Base-by-base conservation (phyloP, 352 stramenopile genomes). In the Thalassiosira mediterranea region DNA sequence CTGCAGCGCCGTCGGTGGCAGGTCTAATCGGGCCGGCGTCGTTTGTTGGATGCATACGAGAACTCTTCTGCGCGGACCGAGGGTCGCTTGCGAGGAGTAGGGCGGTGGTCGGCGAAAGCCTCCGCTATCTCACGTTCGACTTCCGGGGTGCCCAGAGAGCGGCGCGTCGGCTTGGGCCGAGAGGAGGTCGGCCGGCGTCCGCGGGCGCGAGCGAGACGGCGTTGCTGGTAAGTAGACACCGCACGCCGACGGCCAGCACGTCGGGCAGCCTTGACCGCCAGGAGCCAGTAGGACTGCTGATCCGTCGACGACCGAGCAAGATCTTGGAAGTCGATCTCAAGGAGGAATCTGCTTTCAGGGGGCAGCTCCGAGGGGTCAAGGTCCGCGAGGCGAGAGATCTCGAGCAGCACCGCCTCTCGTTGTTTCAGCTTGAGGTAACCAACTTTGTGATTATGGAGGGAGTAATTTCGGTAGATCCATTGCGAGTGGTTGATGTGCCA, bases 381-480 rank as follows among this genome's bases (percentile, higher is more conserved):
- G 0, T 58, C 0, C 1, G 29, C 1, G 4, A 59, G 51, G 7
- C n/a, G n/a, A 10, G 42, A 31, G 1, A 72, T 26, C 8, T 72
- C 37, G 4, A 0, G 5, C 4, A 47, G 25, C 0, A 60, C 17
- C n/a, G 5, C 21, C 11, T 31, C 25, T 1, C 28, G 5, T 10
- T 26, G 26, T 19, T 58, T 34, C 28, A 40, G 5, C 15, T n/a
- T 11, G 0, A 66, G 25, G 19, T 60, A 66, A 0, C 65, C 65
- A 3, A 10, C 5, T 26, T 11, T 5, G 1, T 10, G 15, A 4
- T 74, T 2, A 21, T 74, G 54, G 0, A 73, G 64, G 1, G 52
- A 52, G 0, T 54, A 5, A 29, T 65, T 73, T 0, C 64, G 28
- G 31, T 38, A 66, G 0, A 65, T 26, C 64, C 64, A 73, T 52